Percentiles rank a stretch among this genome's conserved stretches.
Evolutionary conservation across 768 basidiomycete genomes (phyloP).

Genomic region (Psilocybe subaeruginosa): DNA sequence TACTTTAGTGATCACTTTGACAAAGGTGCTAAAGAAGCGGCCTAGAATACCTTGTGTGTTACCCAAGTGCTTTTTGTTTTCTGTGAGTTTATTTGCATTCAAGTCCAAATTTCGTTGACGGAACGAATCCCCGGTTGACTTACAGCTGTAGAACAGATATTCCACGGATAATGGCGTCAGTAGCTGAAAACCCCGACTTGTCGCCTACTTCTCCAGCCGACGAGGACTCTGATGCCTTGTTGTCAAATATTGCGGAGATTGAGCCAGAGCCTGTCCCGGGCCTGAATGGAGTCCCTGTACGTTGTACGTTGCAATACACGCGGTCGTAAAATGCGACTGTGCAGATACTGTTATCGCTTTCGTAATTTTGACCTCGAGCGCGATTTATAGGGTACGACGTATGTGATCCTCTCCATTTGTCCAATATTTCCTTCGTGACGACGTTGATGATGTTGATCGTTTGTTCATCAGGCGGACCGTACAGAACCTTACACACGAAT

Average conservation of each 20-base stretch:
- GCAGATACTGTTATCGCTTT: constrained; percentile 15
- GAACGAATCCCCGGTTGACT: neutral
- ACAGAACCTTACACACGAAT: constrained; percentile 85
- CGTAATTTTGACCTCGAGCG: constrained; percentile 13
- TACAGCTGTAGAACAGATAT: constrained; percentile 12
- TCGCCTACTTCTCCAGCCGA: constrained; percentile 56
- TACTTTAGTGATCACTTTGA: neutral
- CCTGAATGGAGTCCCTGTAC: constrained; percentile 72
- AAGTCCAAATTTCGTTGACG: neutral
- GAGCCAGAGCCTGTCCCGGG: constrained; percentile 80
- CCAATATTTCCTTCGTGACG: constrained; percentile 21
- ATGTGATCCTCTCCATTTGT: constrained; percentile 38
- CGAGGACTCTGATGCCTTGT: constrained; percentile 65
- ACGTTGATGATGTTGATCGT: constrained; percentile 11
- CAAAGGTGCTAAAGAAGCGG: neutral
- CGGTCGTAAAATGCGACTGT: constrained; percentile 17
- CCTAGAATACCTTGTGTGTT: neutral
- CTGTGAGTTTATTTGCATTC: neutral
- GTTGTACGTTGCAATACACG: constrained; percentile 60
- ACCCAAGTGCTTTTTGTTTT: neutral
- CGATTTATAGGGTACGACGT: constrained; percentile 78
- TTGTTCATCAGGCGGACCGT: constrained; percentile 67
- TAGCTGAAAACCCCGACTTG: constrained; percentile 39
- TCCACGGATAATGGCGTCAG: constrained; percentile 26
- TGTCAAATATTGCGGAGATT: constrained; percentile 50